Evolutionary conservation across 768 basidiomycete genomes (phyloP).

Genomic region (Trametes villosa): DNA sequence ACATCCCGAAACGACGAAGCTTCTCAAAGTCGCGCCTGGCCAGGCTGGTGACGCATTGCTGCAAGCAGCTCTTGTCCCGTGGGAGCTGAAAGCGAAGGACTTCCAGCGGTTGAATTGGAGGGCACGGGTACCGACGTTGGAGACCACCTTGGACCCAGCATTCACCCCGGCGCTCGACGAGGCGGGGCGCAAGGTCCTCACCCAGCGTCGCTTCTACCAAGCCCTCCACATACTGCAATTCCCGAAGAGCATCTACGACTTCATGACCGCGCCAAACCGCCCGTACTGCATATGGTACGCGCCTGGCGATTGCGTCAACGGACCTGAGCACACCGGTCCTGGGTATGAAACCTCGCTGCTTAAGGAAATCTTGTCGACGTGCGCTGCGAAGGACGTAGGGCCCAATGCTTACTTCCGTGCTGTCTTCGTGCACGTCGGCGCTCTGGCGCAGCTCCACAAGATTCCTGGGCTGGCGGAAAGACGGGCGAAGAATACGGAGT

Average conservation of each 20-base stretch:
- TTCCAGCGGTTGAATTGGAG: constrained; percentile 34
- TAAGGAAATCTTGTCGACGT: constrained; percentile 47
- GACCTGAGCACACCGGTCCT: too few relatives aligned
- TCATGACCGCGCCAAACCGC: constrained; percentile 43
- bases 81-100: constrained; percentile 43
- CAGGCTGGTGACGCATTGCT: constrained; percentile 38
- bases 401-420: constrained; percentile 47
- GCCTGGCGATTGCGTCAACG: constrained; percentile 37
- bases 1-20: constrained; percentile 38
- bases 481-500: constrained; percentile 46
- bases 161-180: constrained; percentile 14
- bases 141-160: constrained; percentile 22
- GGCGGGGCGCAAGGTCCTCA: constrained; percentile 7
- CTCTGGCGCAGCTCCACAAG: constrained; percentile 51
- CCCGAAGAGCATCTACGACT: constrained; percentile 52
- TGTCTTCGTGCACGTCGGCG: constrained; percentile 70
- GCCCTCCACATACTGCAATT: constrained; percentile 49
- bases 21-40: constrained; percentile 48
- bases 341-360: constrained; percentile 51
- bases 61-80: constrained; percentile 53
- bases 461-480: constrained; percentile 55
- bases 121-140: constrained; percentile 1
- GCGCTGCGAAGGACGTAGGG: constrained; percentile 44
- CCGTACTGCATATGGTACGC: constrained; percentile 55
- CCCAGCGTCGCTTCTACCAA: constrained; percentile 33